Evolutionary conservation across 352 stramenopile species (phyloP), one percentile per base, ranked within the genome.

Genomic region (Phytophthora podocarpi): DNA sequence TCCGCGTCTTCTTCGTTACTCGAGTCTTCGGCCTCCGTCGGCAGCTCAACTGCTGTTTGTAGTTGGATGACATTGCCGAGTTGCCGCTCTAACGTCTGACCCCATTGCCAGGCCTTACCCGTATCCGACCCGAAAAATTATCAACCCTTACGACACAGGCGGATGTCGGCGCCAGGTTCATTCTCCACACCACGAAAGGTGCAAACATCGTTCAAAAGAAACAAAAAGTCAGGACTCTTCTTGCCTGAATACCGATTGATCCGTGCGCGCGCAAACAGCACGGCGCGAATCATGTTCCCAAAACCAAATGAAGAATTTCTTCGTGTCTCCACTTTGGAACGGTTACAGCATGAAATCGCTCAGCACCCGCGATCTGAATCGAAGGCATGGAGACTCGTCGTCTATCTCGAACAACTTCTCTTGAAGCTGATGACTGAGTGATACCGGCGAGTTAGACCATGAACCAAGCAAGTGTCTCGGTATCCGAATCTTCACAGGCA

Each of bases 141-240:
- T n/a, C n/a, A n/a, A n/a, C n/a, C n/a, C n/a, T n/a, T n/a, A n/a
- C n/a, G n/a, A n/a, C n/a, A n/a, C n/a, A n/a, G n/a, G n/a, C n/a
- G n/a, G n/a, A n/a, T n/a, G n/a, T n/a, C n/a, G n/a, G 15, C 20
- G 8, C 16, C 24, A 49, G 30, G 28, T 37, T 12, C 10, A 53
- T 65, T 23, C 39, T 52, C 46, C 16, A 42, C 37, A 24, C 56
- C 39, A 40, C 56, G 30, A 58, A 58, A 53, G 21, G 53, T 10
- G 24, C 18, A 59, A 23, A 54, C 42, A 41, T 27, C 24, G 41
- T 63, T 20, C 12, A 59, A 26, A 16, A 53, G 5, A 40, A 58
- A 59, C n/a, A 27, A 32, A 30, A 65, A 54, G 24, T 52, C 47
- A 7, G 56, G 47, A 15, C 13, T 31, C 34, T 47, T 26, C 18